phyloP scores from a whole-genome alignment of 2,329 filamentous ascomycete species.

The Helminthosporium solani region DNA sequence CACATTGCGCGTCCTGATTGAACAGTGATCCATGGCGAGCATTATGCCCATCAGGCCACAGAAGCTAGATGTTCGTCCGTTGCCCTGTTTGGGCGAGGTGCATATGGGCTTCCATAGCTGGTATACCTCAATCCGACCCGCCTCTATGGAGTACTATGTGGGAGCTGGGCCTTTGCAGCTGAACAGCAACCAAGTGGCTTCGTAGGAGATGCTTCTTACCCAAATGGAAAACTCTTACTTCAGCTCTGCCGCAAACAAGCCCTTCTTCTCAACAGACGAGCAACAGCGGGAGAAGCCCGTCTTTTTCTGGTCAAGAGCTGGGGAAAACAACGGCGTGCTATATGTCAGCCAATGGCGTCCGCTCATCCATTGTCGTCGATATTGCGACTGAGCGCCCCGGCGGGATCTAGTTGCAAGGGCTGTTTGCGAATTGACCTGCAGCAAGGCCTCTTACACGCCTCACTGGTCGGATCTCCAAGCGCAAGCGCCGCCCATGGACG shows the following conservation, averaged over 20 bases:
- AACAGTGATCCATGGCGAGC: slow-evolving; percentile 19
- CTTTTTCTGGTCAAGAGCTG: slow-evolving; percentile 25
- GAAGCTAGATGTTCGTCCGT: slow-evolving; percentile 17
- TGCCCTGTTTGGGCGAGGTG: slow-evolving; percentile 20
- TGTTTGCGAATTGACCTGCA: slow-evolving; percentile 39
- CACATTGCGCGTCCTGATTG: slow-evolving; percentile 32
- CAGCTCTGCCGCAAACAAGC: slow-evolving; percentile 20
- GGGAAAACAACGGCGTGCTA: slow-evolving; percentile 23
- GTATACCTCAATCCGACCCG: too few relatives aligned
- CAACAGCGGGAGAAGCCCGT: slow-evolving; percentile 12
- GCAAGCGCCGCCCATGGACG: slow-evolving; percentile 39
- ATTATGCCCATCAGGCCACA: slow-evolving; percentile 8
- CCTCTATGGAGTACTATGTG: too few relatives aligned
- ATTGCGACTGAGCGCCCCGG: slow-evolving; percentile 19
- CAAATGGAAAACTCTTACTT: slow-evolving; percentile 19
- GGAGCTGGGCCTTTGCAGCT: too few relatives aligned
- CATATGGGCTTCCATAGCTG: slow-evolving; percentile 1
- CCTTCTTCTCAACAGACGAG: too few relatives aligned
- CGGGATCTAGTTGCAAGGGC: slow-evolving; percentile 26
- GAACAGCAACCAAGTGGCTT: slow-evolving; percentile 14
- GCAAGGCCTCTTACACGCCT: slow-evolving; percentile 23
- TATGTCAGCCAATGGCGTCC: slow-evolving; percentile 24
- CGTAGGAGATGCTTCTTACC: slow-evolving; percentile 5
- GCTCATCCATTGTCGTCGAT: slow-evolving; percentile 16
- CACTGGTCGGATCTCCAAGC: slow-evolving; percentile 35